phyloP scores from a whole-genome alignment of 306 rosid genomes.

The Styphnolobium japonicum region DNA sequence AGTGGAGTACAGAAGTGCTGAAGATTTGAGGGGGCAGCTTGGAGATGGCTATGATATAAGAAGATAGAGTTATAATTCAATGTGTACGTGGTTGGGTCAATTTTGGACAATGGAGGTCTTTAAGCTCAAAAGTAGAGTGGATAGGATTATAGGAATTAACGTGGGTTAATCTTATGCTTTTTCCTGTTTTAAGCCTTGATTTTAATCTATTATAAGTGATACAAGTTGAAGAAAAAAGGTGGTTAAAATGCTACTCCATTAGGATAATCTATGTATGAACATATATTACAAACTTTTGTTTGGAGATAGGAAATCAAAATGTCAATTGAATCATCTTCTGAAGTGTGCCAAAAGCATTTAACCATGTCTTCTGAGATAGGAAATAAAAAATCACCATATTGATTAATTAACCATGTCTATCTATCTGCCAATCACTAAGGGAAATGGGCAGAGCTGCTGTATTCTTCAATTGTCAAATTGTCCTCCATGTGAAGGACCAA shows the following conservation, averaged over 20 bases:
- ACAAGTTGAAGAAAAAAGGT: neutral
- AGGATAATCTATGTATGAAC: neutral
- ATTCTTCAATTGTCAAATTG: neutral
- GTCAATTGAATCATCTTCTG: neutral
- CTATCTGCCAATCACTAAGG: too few species aligned
- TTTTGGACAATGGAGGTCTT: neutral
- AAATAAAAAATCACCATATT: too few species aligned
- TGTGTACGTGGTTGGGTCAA: neutral
- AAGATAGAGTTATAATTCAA: neutral
- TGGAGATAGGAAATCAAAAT: neutral
- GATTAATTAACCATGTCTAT: too few species aligned
- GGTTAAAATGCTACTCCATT: neutral
- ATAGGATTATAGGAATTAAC: neutral
- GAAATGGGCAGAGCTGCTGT: too few species aligned
- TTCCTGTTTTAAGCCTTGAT: neutral
- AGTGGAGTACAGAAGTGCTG: slow-evolving; percentile 47
- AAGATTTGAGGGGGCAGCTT: slow-evolving; percentile 43
- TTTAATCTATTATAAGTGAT: neutral
- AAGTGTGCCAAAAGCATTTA: neutral
- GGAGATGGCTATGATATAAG: slow-evolving; percentile 43
- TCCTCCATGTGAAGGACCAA: too few species aligned
- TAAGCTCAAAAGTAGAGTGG: neutral
- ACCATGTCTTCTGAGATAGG: too few species aligned
- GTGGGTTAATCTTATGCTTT: neutral
- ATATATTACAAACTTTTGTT: neutral